Evolutionary conservation across 225 moss, liverwort and hornwort species (phyloP), one percentile per base, ranked within the genome.

Genomic region (Asterella californica): DNA sequence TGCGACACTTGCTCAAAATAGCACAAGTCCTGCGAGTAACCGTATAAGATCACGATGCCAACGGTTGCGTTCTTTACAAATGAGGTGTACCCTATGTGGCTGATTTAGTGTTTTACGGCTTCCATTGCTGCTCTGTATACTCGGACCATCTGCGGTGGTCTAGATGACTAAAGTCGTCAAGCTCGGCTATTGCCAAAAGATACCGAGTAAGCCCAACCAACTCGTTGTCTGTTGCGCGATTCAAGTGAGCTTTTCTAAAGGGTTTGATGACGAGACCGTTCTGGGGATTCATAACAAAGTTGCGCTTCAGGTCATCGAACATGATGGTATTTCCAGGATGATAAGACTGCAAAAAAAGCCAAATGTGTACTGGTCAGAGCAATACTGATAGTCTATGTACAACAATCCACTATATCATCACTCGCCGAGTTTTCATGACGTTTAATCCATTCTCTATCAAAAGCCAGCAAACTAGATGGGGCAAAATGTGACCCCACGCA

Each of bases 271-370:
- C 93, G 57, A 99, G 86, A 49, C 97, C 97, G 72, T 99, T 99
- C 48, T 87, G 91, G 65, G 97, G 97, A 76, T 99, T 99, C 97
- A 99, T 99, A 59, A 99, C 97, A 76, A 94, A 99, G 81, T 99
- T 99, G 46, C 94, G 89, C 79, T 88, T 89, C 81, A 99, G 84
- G 84, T 99, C 97, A 77, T 99, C 97, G 49, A 99, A 95, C 97
- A 95, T 99, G 0, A 99, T 92, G 14, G 97, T 95, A 74, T 99
- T 99, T 10, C 82, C 87, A 55, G 89, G 81, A 62, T 89, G 88
- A 72, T 99, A 99, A 72, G 90, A 92, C 97, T 96, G 93, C 92
- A 86, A 77, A 81, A 19, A 72, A 81, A 73, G 50, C 71, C 18
- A 19, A 45, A 42, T 11, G 24, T 19, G 15, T 12, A 36, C 12